phyloP scores from a whole-genome alignment of 768 basidiomycete species.

The Chiua virens region DNA sequence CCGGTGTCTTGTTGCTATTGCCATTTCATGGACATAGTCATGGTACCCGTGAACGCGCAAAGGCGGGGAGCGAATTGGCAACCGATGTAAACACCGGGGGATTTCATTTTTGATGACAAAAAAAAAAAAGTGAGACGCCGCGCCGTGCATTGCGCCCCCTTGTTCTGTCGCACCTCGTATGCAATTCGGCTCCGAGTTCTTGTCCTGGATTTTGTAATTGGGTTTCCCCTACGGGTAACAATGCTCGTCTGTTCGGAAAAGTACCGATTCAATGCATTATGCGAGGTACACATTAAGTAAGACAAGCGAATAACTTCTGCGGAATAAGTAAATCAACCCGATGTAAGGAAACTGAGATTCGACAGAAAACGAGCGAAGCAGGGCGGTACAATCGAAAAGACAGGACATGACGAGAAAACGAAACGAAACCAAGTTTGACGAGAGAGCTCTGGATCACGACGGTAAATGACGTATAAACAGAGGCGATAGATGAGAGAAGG shows the following conservation, averaged over 20 bases:
- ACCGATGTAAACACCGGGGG: too few relatives aligned
- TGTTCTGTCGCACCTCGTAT: too few relatives aligned
- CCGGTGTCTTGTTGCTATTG: too few relatives aligned
- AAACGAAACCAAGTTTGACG: background rate
- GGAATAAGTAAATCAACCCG: background rate
- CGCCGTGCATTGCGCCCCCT: too few relatives aligned
- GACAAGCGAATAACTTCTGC: slow-evolving; percentile 1
- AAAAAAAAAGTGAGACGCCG: too few relatives aligned
- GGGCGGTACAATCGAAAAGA: background rate
- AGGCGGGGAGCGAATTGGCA: too few relatives aligned
- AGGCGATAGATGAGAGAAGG: slow-evolving; percentile 1
- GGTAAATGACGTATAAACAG: slow-evolving; percentile 17
- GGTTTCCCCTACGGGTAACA: too few relatives aligned
- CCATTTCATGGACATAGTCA: too few relatives aligned
- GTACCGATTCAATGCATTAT: slow-evolving; percentile 20
- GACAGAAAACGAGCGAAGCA: background rate
- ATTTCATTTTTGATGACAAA: too few relatives aligned
- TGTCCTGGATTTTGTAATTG: too few relatives aligned
- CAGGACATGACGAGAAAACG: background rate
- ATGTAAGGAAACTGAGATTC: slow-evolving; percentile 1
- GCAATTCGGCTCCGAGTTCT: too few relatives aligned
- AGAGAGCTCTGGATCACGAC: background rate
- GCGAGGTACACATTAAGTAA: slow-evolving; percentile 32
- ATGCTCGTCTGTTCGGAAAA: background rate
- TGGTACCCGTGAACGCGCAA: too few relatives aligned